phyloP scores from a whole-genome alignment of 1,284 basidiomycete genomes.

The Boletus holoroseus region DNA sequence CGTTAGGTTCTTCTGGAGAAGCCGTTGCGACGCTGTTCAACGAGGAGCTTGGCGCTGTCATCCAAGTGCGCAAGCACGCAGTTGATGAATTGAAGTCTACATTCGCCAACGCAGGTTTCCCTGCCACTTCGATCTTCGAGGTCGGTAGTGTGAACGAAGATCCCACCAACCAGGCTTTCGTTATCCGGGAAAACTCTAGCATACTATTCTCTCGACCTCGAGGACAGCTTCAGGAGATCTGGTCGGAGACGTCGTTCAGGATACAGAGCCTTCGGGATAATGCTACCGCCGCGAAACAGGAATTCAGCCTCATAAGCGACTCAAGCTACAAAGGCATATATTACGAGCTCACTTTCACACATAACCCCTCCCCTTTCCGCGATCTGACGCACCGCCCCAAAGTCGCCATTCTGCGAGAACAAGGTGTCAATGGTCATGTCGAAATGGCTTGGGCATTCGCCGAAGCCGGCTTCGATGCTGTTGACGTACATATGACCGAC shows the following conservation, averaged over 20 bases:
- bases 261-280: constrained; percentile 92
- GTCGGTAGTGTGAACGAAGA: constrained; percentile 65
- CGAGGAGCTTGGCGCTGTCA: constrained; percentile 91
- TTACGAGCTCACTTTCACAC: constrained; percentile 71
- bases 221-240: constrained; percentile 72
- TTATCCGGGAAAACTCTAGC: constrained; percentile 50
- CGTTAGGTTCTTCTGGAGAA: constrained; percentile 46
- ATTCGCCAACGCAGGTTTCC: constrained; percentile 71
- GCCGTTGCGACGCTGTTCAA: constrained; percentile 81
- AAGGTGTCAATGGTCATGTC: constrained; percentile 96
- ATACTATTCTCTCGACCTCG: constrained; percentile 66
- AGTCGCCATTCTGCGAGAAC: constrained; percentile 94
- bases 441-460: constrained; percentile 99
- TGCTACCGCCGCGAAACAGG: constrained; percentile 71
- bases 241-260: constrained; percentile 91
- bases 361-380: constrained; percentile 32
- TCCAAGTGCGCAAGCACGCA: constrained; percentile 74
- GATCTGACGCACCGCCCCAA: constrained; percentile 59
- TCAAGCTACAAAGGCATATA: constrained; percentile 63
- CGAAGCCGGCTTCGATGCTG: constrained; percentile 86
- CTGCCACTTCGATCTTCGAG: constrained; percentile 64
- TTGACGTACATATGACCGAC: constrained; percentile 99
- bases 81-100: constrained; percentile 53
- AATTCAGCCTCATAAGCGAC: constrained; percentile 75
- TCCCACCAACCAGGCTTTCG: constrained; percentile 56